Percentiles rank a stretch among this genome's conserved stretches.
Conservation (phyloP, 2,329 filamentous ascomycete genomes). For the Monosporascus ibericus region DNA sequence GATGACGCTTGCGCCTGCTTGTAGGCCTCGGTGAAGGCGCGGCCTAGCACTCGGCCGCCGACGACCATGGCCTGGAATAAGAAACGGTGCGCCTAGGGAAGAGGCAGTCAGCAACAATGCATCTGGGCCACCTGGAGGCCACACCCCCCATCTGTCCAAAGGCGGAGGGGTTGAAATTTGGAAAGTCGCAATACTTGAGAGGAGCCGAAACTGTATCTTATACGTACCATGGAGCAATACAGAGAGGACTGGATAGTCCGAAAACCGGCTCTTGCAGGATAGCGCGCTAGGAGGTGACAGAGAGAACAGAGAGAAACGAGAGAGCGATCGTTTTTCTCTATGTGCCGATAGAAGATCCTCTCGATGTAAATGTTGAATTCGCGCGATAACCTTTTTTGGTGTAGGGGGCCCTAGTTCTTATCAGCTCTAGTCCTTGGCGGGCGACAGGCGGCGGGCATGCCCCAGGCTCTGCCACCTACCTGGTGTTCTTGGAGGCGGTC, state of each 20-base stretch:
- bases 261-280: not conserved
- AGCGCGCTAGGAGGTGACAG: not conserved
- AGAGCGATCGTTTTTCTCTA: not conserved
- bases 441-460: not conserved
- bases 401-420: not conserved
- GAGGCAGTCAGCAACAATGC: conserved; percentile 3
- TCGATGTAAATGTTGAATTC: not conserved
- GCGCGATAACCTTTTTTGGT: not conserved
- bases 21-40: conserved; percentile 90
- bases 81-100: conserved; percentile 82
- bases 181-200: not conserved
- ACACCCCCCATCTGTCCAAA: no score
- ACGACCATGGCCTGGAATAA: conserved; percentile 90
- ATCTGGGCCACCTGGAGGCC: not conserved
- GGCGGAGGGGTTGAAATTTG: no score
- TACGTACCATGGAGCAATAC: not conserved
- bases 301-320: not conserved
- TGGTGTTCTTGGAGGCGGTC: not conserved
- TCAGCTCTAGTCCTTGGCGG: no score
- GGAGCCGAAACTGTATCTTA: not conserved
- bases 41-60: conserved; percentile 84
- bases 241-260: not conserved
- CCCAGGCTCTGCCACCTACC: not conserved
- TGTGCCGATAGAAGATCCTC: not conserved
- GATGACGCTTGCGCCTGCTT: conserved; percentile 87